Base-by-base conservation (phyloP, 176 grass and related monocot genomes). In the Coix lacrymajobi region DNA sequence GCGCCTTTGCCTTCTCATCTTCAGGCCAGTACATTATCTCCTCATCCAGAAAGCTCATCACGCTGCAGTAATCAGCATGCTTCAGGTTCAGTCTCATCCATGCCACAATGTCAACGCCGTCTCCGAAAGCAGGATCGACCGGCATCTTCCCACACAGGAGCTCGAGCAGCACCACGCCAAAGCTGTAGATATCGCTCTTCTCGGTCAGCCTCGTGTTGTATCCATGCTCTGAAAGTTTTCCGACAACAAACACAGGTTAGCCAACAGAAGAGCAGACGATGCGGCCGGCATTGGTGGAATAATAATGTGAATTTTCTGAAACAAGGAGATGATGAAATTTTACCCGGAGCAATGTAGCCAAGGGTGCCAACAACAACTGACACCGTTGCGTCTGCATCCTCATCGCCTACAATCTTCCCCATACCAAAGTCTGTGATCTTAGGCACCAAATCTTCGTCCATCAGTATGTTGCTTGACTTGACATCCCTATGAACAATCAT, bases 261-360 rank as follows among this genome's bases (percentile, higher is more conserved):
- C 26, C 36, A 82, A 73, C 31, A 40, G 0, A 82, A 66, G 0
- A 77, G 71, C 37, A 83, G 0, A 8, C 3, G 0, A 19, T 17
- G 6, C 9, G 6, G 22, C 9, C 9, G 6, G 22, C 9, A 58
- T 60, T 8, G 11, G 25, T n/a, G n/a, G n/a, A n/a, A n/a, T n/a
- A 17, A 24, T 25, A 2, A 4, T 58, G 56, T 58, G 56, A 58
- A 58, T 13, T 43, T 25, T 25, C n/a, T 58, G 9, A 11, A 57
- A 9, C 0, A 3, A 22, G 51, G 52, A 63, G 36, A 72, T 28
- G 22, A n/a, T n/a, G n/a, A n/a, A n/a, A n/a, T n/a, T 10, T 79
- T 92, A 94, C 92, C 92, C 69, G 88, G 92, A 64, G 92, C 88
- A 62, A 94, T 91, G 85, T 94, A 94, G 41, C 92, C 88, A 37